A percentile compares a stretch with the other conserved stretches of the same genome.
Conservation (phyloP, 495 filamentous ascomycete genomes). For the Penicillium pancosmium region DNA sequence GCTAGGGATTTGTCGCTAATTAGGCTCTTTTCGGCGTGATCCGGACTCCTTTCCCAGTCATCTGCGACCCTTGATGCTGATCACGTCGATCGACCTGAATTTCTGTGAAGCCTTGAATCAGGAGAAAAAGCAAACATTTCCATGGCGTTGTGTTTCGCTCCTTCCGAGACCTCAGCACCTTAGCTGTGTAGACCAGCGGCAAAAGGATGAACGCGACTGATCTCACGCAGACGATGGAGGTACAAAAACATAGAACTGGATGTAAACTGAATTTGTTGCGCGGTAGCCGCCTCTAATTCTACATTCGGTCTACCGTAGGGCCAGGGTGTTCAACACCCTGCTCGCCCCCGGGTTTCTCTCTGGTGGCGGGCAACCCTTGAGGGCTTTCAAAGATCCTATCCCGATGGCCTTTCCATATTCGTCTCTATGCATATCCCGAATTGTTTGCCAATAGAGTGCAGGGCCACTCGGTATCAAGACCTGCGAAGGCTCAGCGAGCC, state of each 20-base stretch:
- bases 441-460: slow-evolving; percentile 17
- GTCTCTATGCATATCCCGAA: background rate
- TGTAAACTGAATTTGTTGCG: slow-evolving; percentile 13
- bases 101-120: slow-evolving; percentile 7
- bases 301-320: too few relatives aligned
- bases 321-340: too few relatives aligned
- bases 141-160: slow-evolving; percentile 2
- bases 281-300: slow-evolving; percentile 19
- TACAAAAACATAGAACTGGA: background rate
- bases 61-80: slow-evolving; percentile 21
- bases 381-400: background rate
- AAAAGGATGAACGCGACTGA: background rate
- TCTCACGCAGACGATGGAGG: background rate
- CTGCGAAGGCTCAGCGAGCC: slow-evolving; percentile 24
- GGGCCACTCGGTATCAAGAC: background rate
- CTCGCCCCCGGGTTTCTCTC: too few relatives aligned
- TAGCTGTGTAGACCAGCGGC: slow-evolving; percentile 1
- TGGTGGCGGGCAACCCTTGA: background rate
- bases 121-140: slow-evolving; percentile 25
- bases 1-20: slow-evolving; percentile 11
- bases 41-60: slow-evolving; percentile 12
- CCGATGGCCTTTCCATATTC: background rate
- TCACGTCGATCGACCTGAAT: slow-evolving; percentile 24
- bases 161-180: background rate
- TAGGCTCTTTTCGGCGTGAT: slow-evolving; percentile 6